A percentile compares a stretch with the other conserved stretches of the same genome.
Conservation (phyloP, 169 alveolate species). For the Eimeria necatrix region DNA sequence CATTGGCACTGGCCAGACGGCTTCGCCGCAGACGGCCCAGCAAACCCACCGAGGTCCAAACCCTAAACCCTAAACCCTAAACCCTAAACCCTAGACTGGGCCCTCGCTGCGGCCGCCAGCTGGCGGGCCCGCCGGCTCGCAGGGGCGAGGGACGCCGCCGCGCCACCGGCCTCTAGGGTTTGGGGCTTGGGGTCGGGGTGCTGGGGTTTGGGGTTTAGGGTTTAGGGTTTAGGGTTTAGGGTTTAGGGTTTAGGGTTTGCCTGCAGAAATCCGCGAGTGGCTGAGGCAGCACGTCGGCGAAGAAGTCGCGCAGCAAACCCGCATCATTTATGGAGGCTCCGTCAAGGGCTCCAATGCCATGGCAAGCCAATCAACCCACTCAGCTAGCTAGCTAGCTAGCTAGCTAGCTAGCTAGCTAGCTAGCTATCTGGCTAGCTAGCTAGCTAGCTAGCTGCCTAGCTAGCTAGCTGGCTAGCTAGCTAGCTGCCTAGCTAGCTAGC, state of each 20-base stretch:
- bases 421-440: too few relatives aligned
- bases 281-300: slow-evolving; percentile 88
- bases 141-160: too few relatives aligned
- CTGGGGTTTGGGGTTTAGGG: too few relatives aligned
- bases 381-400: background rate
- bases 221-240: background rate
- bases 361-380: background rate
- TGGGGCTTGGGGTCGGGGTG: too few relatives aligned
- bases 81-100: background rate
- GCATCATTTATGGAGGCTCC: slow-evolving; percentile 99
- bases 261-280: slow-evolving; percentile 88
- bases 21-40: slow-evolving; percentile 96
- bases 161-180: too few relatives aligned
- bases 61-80: background rate
- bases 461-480: too few relatives aligned
- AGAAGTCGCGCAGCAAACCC: slow-evolving; percentile 89
- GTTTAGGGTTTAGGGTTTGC: background rate
- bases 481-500: too few relatives aligned
- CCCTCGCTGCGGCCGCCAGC: too few relatives aligned
- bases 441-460: too few relatives aligned
- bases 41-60: slow-evolving; percentile 93
- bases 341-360: slow-evolving; percentile 94
- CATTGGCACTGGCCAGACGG: slow-evolving; percentile 98
- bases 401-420: background rate
- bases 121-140: too few relatives aligned